A percentile compares a stretch with the other conserved stretches of the same genome.
Evolutionary conservation across 192 early-diverging fungal genomes (phyloP).

Genomic region (Backusella circina): DNA sequence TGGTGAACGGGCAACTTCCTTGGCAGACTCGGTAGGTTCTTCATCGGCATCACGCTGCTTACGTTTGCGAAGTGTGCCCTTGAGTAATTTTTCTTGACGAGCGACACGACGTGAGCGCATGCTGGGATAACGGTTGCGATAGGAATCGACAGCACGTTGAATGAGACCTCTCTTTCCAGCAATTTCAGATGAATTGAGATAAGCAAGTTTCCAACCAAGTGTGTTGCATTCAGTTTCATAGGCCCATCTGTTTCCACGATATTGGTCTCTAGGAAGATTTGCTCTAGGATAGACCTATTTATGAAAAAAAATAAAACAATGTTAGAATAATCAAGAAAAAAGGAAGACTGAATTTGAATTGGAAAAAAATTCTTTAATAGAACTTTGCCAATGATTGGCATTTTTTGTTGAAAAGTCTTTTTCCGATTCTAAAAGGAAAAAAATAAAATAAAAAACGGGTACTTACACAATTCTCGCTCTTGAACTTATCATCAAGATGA

Average conservation of each 20-base stretch:
- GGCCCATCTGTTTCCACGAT: constrained; percentile 79
- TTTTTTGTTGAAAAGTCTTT: neutral
- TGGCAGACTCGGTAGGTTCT: neutral
- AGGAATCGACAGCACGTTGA: constrained; percentile 82
- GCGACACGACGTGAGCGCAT: constrained; percentile 71
- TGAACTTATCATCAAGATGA: constrained; percentile 56
- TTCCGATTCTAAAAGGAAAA: neutral
- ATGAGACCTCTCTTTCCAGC: constrained; percentile 70
- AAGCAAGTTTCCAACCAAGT: constrained; percentile 82
- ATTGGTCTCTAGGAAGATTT: constrained; percentile 52
- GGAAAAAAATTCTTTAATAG: neutral
- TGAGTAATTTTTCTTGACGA: constrained; percentile 67
- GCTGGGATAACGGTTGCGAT: constrained; percentile 66
- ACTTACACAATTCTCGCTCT: constrained; percentile 70
- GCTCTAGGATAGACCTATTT: constrained; percentile 70
- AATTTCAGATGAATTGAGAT: constrained; percentile 66
- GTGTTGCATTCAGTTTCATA: constrained; percentile 86
- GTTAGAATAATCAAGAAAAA: neutral
- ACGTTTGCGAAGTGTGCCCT: constrained; percentile 51
- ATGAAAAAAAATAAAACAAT: neutral
- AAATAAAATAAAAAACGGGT: neutral
- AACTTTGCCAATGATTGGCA: neutral
- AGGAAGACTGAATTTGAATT: neutral
- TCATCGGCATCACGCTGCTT: constrained; percentile 30
- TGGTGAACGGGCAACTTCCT: neutral